phyloP scores from a whole-genome alignment of 768 basidiomycete genomes.

The Floccularia luteovirens region DNA sequence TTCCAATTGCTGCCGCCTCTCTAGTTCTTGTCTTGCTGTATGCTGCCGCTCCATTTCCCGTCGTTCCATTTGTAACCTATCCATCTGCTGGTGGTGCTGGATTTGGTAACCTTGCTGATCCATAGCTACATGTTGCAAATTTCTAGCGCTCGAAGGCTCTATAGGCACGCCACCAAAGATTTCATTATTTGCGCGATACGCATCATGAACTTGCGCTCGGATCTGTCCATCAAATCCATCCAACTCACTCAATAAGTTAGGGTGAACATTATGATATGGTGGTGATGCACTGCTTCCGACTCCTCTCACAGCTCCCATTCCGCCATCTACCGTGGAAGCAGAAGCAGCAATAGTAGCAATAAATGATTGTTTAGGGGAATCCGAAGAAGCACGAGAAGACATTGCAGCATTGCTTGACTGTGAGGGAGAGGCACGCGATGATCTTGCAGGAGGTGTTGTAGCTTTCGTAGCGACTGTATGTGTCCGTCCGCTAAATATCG shows the following conservation, averaged over 20 bases:
- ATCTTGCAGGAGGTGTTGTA: conserved; percentile 7
- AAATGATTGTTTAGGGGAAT: conserved; percentile 22
- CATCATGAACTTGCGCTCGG: conserved; percentile 39
- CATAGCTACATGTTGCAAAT: conserved; percentile 7
- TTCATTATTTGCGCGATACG: conserved; percentile 29
- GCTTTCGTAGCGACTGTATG: conserved; percentile 51
- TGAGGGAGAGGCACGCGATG: background rate
- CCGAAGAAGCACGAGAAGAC: conserved; percentile 18
- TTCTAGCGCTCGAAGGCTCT: conserved; percentile 5
- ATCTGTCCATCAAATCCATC: conserved; percentile 50
- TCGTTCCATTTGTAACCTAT: conserved; percentile 16
- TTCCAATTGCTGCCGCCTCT: conserved; percentile 8
- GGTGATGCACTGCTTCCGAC: no score
- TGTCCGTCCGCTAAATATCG: conserved; percentile 72
- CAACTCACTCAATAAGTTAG: conserved; percentile 47
- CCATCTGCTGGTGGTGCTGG: conserved; percentile 12
- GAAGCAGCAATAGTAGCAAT: conserved; percentile 29
- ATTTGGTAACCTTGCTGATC: conserved; percentile 12
- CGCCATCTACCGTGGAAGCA: no score
- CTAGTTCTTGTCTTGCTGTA: conserved; percentile 9
- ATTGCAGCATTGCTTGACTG: conserved; percentile 5
- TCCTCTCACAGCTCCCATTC: no score
- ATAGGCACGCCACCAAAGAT: conserved; percentile 21
- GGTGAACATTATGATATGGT: conserved; percentile 51
- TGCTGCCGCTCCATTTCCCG: conserved; percentile 13